These are phyloP conservation scores for Chaetomium fimeti DNA, from an alignment of 495 filamentous ascomycete genomes.

Conservation along the genomic window DNA sequence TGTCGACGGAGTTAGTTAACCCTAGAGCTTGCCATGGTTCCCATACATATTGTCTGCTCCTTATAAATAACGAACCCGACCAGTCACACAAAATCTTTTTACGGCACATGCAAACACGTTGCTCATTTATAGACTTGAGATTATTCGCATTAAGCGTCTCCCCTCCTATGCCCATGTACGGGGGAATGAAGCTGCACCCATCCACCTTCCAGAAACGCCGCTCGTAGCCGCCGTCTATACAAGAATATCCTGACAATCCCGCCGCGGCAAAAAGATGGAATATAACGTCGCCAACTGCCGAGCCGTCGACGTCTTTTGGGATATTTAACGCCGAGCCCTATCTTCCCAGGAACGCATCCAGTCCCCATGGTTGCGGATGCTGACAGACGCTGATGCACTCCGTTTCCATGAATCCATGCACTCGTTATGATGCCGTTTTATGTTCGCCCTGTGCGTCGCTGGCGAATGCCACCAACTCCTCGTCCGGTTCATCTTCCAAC, in stretches of 20 bases:
- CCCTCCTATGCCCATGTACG: background rate
- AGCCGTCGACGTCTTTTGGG: constrained; percentile 12
- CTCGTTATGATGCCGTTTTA: constrained; percentile 3
- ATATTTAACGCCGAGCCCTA: constrained; percentile 11
- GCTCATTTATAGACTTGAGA: background rate
- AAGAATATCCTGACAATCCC: constrained; percentile 6
- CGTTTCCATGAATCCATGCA: constrained; percentile 16
- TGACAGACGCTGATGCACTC: background rate
- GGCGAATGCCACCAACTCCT: background rate
- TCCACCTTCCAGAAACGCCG: background rate
- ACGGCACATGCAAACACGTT: no score
- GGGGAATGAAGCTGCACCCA: background rate
- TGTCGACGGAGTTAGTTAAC: no score
- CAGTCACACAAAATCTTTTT: no score
- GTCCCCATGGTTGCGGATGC: background rate
- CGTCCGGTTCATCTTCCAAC: constrained; percentile 25
- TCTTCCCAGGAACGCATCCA: background rate
- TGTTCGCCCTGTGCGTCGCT: background rate
- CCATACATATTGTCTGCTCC: no score
- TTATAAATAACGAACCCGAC: no score
- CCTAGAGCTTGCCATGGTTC: no score
- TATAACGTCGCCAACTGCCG: background rate
- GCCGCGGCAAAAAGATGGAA: background rate
- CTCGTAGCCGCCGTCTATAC: constrained; percentile 4
- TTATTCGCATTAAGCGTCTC: background rate